A percentile compares a stretch with the other conserved stretches of the same genome.
phyloP scores from a whole-genome alignment of 805 yeast species.

The Ogataea polymorpha region DNA sequence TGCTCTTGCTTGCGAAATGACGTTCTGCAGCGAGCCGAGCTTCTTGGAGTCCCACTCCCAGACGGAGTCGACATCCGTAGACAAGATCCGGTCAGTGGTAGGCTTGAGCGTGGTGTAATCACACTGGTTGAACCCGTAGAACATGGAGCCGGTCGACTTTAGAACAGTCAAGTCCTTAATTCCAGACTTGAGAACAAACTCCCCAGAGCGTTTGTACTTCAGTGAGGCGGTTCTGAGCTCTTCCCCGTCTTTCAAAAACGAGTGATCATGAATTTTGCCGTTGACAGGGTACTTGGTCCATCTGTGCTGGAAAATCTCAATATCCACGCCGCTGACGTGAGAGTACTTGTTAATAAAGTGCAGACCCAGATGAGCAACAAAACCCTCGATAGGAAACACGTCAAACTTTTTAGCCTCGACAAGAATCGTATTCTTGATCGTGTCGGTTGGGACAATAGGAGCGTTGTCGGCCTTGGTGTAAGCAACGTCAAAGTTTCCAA shows the following conservation, averaged over 20 bases:
- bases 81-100: constrained; percentile 78
- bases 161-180: constrained; percentile 78
- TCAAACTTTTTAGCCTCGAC: constrained; percentile 79
- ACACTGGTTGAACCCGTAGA: constrained; percentile 80
- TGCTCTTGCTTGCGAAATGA: constrained; percentile 49
- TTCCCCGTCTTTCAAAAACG: constrained; percentile 80
- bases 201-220: constrained; percentile 49
- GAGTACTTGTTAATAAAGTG: constrained; percentile 77
- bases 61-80: constrained; percentile 76
- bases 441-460: constrained; percentile 91
- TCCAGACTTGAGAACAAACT: constrained; percentile 60
- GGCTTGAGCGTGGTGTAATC: constrained; percentile 87
- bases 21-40: constrained; percentile 47
- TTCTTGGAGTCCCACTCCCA: constrained; percentile 63
- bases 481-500: constrained; percentile 75
- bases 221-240: constrained; percentile 67
- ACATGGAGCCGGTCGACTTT: constrained; percentile 91
- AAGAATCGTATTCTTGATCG: constrained; percentile 84
- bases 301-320: constrained; percentile 64
- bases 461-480: constrained; percentile 88
- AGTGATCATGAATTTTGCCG: constrained; percentile 78
- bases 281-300: constrained; percentile 77
- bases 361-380: constrained; percentile 78
- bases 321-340: constrained; percentile 71
- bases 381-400: constrained; percentile 88